Conservation (phyloP, 2,329 filamentous ascomycete genomes). For the Cadophora luteo-olivacea region DNA sequence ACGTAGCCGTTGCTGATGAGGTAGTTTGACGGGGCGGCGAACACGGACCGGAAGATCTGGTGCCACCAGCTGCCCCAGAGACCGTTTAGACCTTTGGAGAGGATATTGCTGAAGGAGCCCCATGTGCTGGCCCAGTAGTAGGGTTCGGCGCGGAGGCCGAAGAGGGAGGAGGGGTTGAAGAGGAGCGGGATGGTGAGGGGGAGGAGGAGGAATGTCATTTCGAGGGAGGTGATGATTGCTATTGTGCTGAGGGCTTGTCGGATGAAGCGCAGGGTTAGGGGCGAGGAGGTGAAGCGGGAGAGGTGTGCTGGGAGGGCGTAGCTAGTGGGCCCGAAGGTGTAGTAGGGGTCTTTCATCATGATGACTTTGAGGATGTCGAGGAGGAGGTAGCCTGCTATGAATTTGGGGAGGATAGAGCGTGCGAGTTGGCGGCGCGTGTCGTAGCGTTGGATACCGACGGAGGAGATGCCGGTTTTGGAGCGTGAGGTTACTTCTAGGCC, state of each 20-base stretch:
- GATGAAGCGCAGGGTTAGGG: slow-evolving; percentile 56
- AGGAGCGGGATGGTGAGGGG: slow-evolving; percentile 62
- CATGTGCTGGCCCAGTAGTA: slow-evolving; percentile 68
- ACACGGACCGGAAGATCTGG: slow-evolving; percentile 81
- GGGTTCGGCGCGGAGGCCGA: slow-evolving; percentile 60
- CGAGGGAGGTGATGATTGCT: slow-evolving; percentile 65
- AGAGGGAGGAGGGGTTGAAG: slow-evolving; percentile 55
- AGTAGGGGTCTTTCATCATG: slow-evolving; percentile 82
- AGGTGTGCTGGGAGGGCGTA: slow-evolving; percentile 54
- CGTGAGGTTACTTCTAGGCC: slow-evolving; percentile 47
- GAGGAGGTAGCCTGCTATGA: slow-evolving; percentile 66
- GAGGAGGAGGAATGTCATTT: slow-evolving; percentile 63
- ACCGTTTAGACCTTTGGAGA: slow-evolving; percentile 75
- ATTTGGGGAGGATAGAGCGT: slow-evolving; percentile 50
- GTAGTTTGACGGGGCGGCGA: slow-evolving; percentile 64
- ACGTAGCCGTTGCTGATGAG: slow-evolving; percentile 52
- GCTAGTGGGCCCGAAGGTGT: slow-evolving; percentile 59
- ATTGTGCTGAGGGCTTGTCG: slow-evolving; percentile 62
- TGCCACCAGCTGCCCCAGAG: slow-evolving; percentile 93
- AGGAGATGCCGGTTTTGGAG: slow-evolving; percentile 47
- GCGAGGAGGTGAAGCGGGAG: slow-evolving; percentile 46
- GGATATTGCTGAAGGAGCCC: slow-evolving; percentile 59
- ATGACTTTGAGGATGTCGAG: slow-evolving; percentile 74
- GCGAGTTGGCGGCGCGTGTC: slow-evolving; percentile 54
- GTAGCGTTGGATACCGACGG: slow-evolving; percentile 54